phyloP scores from a whole-genome alignment of 352 stramenopile species.

The Phytopythium mirpurense region DNA sequence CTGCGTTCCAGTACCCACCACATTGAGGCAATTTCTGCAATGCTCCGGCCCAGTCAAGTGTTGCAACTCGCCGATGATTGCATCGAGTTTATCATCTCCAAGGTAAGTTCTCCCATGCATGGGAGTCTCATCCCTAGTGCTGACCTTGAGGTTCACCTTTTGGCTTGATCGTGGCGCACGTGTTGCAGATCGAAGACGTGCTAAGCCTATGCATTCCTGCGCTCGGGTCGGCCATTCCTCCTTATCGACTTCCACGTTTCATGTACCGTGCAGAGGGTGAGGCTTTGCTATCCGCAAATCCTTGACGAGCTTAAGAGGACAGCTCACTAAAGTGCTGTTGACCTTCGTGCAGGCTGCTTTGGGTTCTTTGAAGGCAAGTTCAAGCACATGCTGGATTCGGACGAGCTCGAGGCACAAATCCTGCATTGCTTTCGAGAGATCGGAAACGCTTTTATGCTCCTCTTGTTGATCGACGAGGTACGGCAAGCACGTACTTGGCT shows the following conservation, averaged over 20 bases:
- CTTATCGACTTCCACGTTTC: slow-evolving; percentile 64
- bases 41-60: slow-evolving; percentile 23
- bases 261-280: slow-evolving; percentile 58
- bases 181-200: slow-evolving; percentile 54
- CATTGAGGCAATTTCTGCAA: slow-evolving; percentile 16
- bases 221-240: slow-evolving; percentile 62
- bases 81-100: slow-evolving; percentile 25
- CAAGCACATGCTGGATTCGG: slow-evolving; percentile 67
- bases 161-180: not conserved
- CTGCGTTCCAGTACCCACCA: slow-evolving; percentile 6
- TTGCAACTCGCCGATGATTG: slow-evolving; percentile 28
- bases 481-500: not conserved
- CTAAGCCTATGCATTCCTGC: slow-evolving; percentile 67
- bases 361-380: slow-evolving; percentile 84
- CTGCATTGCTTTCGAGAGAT: slow-evolving; percentile 80
- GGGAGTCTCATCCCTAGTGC: too few relatives aligned
- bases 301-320: not conserved
- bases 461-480: slow-evolving; percentile 31
- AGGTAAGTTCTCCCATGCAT: slow-evolving; percentile 28
- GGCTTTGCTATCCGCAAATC: not conserved
- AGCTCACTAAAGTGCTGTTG: not conserved
- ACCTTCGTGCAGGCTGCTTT: slow-evolving; percentile 35
- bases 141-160: too few relatives aligned
- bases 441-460: slow-evolving; percentile 67
- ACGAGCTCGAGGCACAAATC: slow-evolving; percentile 75